phyloP scores from a whole-genome alignment of 495 filamentous ascomycete species.

The Amniculicola lignicola region DNA sequence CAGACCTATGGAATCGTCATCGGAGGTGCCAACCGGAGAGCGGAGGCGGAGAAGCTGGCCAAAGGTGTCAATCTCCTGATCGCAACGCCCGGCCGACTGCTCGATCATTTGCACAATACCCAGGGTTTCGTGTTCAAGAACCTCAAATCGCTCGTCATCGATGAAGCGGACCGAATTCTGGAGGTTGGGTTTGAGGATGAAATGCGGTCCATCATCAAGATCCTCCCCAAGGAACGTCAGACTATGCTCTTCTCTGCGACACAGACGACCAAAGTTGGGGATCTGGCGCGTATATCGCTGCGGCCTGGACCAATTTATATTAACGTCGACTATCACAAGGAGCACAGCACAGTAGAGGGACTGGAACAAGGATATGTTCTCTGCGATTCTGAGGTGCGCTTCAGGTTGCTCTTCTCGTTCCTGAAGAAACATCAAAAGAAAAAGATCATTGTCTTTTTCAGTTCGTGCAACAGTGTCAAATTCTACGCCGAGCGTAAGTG shows the following conservation, averaged over 20 bases:
- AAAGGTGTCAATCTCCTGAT: conserved; percentile 95
- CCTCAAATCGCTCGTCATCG: conserved; percentile 79
- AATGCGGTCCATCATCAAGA: conserved; percentile 91
- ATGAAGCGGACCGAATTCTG: conserved; percentile 90
- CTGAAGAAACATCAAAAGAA: conserved; percentile 86
- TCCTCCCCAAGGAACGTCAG: conserved; percentile 83
- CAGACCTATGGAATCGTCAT: conserved; percentile 97
- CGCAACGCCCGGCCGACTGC: conserved; percentile 85
- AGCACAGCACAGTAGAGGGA: conserved; percentile 82
- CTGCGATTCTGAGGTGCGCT: conserved; percentile 89
- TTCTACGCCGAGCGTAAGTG: conserved; percentile 72
- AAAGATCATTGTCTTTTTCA: conserved; percentile 97
- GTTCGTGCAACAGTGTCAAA: conserved; percentile 88
- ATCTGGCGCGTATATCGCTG: conserved; percentile 89
- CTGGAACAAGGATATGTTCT: conserved; percentile 94
- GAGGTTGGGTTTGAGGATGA: conserved; percentile 99
- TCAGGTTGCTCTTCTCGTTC: conserved; percentile 93
- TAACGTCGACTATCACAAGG: conserved; percentile 79
- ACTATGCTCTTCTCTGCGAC: conserved; percentile 98
- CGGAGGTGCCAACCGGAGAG: conserved; percentile 85
- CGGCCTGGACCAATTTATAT: conserved; percentile 91
- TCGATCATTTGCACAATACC: conserved; percentile 92
- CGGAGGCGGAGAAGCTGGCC: conserved; percentile 88
- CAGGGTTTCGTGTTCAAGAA: conserved; percentile 58
- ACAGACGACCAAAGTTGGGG: conserved; percentile 97